Evolutionary conservation across 345 rosid genomes (phyloP), one percentile per base, ranked within the genome.

Genomic region (Syzygium grande): DNA sequence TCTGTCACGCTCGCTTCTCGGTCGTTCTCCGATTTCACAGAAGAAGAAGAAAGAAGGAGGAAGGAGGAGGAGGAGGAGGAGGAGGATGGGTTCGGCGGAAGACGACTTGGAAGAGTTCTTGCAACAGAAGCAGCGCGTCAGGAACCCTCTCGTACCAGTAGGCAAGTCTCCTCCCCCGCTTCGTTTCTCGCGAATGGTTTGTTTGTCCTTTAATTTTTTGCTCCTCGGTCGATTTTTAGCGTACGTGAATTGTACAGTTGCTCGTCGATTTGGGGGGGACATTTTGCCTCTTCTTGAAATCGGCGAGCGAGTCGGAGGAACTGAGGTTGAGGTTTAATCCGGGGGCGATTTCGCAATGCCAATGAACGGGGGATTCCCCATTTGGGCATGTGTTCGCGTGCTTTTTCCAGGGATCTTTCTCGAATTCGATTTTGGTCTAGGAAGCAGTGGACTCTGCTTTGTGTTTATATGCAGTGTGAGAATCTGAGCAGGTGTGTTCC

Each of bases 91-190:
- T n/a, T 84, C 86, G 6, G 88, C 92, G 9, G 96, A 96, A 63
- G 93, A 95, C 25, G 90, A 86, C 73, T 86, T 95, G 88, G 98
- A 94, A 78, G 94, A 94, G 9, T 90, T 96, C 7, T 88, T 89
- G 14, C 92, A 89, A 87, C 94, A 93, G 92, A 96, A 94, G 93
- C 92, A 93, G 90, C 94, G 94, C 3, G 91, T 88, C 22, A 90
- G 95, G 86, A 96, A 96, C 86, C 98, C 98, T 87, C 90, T 94
- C 52, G 98, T 96, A 19, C 98, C 98, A 52, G 87, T 96, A 52
- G 98, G 98, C 94, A 92, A 55, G 85, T 87, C 65, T 46, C 87
- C 78, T 14, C 85, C 7, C 85, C 53, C 5, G 11, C 30, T 68
- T 68, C 27, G 30, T 85, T 54, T 59, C 87, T 59, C 7, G 53